phyloP scores from a whole-genome alignment of 352 stramenopile genomes.

The Blastocystis sp. region DNA sequence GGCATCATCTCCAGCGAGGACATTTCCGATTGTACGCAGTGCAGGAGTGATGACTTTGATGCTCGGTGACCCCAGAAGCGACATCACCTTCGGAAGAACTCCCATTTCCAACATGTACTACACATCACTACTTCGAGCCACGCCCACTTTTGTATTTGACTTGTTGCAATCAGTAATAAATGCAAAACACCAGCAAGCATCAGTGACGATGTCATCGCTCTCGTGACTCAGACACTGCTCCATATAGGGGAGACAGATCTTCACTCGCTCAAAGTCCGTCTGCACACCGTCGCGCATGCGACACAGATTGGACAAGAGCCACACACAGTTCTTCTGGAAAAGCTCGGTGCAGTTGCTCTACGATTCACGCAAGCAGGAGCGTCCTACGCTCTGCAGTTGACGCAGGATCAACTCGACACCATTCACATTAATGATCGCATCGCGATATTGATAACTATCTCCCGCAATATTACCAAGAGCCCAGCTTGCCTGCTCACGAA shows the following conservation, averaged over 20 bases:
- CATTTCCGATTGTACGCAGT: constrained; percentile 93
- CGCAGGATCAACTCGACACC: constrained; percentile 86
- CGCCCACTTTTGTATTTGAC: constrained; percentile 96
- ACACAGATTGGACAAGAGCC: constrained; percentile 98
- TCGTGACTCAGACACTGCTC: constrained; percentile 90
- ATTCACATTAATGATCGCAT: constrained; percentile 63
- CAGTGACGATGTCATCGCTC: constrained; percentile 96
- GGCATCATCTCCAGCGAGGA: constrained; percentile 95
- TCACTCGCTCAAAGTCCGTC: constrained; percentile 89
- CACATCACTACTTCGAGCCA: constrained; percentile 69
- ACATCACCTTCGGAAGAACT: background rate
- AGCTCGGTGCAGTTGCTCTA: constrained; percentile 84
- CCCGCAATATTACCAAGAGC: constrained; percentile 98
- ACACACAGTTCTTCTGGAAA: constrained; percentile 96
- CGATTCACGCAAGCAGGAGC: background rate
- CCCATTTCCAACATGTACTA: constrained; percentile 28
- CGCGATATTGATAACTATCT: constrained; percentile 74
- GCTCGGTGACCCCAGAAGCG: constrained; percentile 67
- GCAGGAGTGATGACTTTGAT: constrained; percentile 88
- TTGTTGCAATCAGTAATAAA: constrained; percentile 96
- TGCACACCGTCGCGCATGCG: constrained; percentile 75
- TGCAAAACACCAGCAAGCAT: constrained; percentile 96
- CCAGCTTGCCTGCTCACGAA: constrained; percentile 85
- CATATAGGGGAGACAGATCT: constrained; percentile 85
- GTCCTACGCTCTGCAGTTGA: constrained; percentile 73